Conservation (phyloP, 352 stramenopile species). For the Phytophthora pluvialis region DNA sequence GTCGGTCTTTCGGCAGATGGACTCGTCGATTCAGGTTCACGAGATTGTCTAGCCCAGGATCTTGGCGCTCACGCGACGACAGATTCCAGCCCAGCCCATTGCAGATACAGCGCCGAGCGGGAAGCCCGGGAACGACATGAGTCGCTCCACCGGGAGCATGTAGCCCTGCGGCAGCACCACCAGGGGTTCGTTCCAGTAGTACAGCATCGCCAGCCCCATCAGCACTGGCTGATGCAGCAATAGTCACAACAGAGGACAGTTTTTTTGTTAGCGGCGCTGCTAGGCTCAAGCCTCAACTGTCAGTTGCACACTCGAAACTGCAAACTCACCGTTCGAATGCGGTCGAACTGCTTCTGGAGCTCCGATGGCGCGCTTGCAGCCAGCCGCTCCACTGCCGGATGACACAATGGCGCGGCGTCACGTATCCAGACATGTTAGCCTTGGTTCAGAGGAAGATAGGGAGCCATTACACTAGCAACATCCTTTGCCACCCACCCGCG, state of each 20-base stretch:
- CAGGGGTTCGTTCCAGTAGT: constrained; percentile 84
- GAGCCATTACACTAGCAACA: neutral
- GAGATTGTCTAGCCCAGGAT: constrained; percentile 51
- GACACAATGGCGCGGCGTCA: constrained; percentile 12
- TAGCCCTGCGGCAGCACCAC: constrained; percentile 72
- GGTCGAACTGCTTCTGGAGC: constrained; percentile 78
- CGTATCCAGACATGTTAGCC: constrained; percentile 2
- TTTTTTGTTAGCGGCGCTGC: too few species aligned
- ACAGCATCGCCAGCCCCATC: constrained; percentile 57
- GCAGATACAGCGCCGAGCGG: constrained; percentile 77
- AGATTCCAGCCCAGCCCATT: constrained; percentile 78
- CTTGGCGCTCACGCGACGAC: constrained; percentile 75
- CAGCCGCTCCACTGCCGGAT: constrained; percentile 64
- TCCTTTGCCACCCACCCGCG: constrained; percentile 45
- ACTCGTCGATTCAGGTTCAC: constrained; percentile 3
- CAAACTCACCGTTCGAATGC: constrained; percentile 68
- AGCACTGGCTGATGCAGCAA: constrained; percentile 51
- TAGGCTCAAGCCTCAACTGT: neutral
- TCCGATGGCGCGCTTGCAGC: constrained; percentile 67
- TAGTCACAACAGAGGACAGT: neutral
- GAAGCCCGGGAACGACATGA: constrained; percentile 82
- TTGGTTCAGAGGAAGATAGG: neutral
- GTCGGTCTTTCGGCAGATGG: constrained; percentile 1
- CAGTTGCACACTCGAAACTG: neutral
- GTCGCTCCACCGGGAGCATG: constrained; percentile 79